Conservation (phyloP, 495 filamentous ascomycete genomes). For the Tetracladium setigerum region DNA sequence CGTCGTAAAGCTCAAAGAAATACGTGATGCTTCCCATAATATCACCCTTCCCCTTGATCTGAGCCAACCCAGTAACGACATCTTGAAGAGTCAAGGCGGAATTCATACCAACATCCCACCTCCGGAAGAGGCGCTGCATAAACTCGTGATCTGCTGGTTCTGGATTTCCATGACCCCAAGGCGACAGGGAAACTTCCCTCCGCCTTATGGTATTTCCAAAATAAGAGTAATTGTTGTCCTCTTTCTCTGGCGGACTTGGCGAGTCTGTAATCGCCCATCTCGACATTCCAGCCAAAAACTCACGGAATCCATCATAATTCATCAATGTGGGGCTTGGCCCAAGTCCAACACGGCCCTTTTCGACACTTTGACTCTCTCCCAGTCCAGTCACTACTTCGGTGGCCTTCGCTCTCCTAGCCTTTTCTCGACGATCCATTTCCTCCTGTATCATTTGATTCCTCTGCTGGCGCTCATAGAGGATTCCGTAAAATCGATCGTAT, state of each 20-base stretch:
- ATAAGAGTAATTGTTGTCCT: conserved; percentile 31
- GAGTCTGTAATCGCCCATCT: conserved; percentile 88
- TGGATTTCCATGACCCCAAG: conserved; percentile 63
- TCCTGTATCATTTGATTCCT: conserved; percentile 70
- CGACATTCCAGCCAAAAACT: conserved; percentile 81
- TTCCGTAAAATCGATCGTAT: conserved; percentile 88
- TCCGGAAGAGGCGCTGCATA: conserved; percentile 77
- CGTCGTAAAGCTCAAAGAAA: conserved; percentile 96
- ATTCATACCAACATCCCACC: conserved; percentile 74
- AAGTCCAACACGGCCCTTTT: conserved; percentile 79
- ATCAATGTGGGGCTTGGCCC: conserved; percentile 84
- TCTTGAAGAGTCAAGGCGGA: conserved; percentile 78
- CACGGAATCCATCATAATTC: conserved; percentile 93
- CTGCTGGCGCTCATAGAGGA: conserved; percentile 85
- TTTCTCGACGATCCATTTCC: conserved; percentile 59
- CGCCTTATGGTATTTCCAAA: conserved; percentile 45
- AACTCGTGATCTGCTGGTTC: conserved; percentile 95
- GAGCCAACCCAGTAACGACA: conserved; percentile 82
- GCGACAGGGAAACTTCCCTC: conserved; percentile 46
- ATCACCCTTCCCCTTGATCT: conserved; percentile 84
- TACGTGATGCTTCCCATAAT: conserved; percentile 97
- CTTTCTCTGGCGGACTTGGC: conserved; percentile 48
- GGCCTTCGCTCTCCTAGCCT: conserved; percentile 47
- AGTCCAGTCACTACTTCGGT: conserved; percentile 33
- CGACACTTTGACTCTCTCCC: conserved; percentile 40